These are phyloP conservation scores for Rugonectria rugulosa DNA, from an alignment of 2,329 filamentous ascomycete genomes.

Conservation along the genomic window DNA sequence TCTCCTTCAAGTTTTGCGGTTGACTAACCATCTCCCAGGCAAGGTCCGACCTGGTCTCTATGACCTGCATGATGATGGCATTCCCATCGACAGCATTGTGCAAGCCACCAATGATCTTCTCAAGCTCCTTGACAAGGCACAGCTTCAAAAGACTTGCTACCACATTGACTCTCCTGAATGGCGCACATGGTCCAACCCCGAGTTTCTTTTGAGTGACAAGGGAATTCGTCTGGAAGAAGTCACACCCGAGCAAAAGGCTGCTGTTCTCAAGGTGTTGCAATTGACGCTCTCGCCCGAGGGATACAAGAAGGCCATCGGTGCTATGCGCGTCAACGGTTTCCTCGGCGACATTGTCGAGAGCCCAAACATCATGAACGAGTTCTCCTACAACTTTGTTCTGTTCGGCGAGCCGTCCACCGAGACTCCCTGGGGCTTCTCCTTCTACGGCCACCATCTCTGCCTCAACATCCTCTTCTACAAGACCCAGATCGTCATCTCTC, in stretches of 20 bases:
- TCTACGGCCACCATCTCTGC: slow-evolving; percentile 83
- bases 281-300: slow-evolving; percentile 72
- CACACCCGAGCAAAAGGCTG: slow-evolving; percentile 48
- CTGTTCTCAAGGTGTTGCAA: slow-evolving; percentile 63
- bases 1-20: not conserved
- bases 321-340: slow-evolving; percentile 80
- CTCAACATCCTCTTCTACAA: slow-evolving; percentile 73
- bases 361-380: slow-evolving; percentile 73
- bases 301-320: slow-evolving; percentile 72
- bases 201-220: slow-evolving; percentile 73
- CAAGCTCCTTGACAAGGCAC: slow-evolving; percentile 53
- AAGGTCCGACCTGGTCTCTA: slow-evolving; percentile 62
- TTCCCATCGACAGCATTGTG: slow-evolving; percentile 66
- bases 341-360: slow-evolving; percentile 72
- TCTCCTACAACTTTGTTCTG: slow-evolving; percentile 78
- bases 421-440: slow-evolving; percentile 73
- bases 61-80: slow-evolving; percentile 67
- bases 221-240: slow-evolving; percentile 74
- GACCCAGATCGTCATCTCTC: slow-evolving; percentile 71
- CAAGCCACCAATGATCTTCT: slow-evolving; percentile 57
- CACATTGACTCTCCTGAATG: slow-evolving; percentile 76
- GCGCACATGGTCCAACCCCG: slow-evolving; percentile 76
- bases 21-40: slow-evolving; percentile 45
- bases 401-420: slow-evolving; percentile 68
- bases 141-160: slow-evolving; percentile 59